These are phyloP conservation scores for Suillus occidentalis DNA, from an alignment of 768 basidiomycete genomes.

Conservation along the genomic window DNA sequence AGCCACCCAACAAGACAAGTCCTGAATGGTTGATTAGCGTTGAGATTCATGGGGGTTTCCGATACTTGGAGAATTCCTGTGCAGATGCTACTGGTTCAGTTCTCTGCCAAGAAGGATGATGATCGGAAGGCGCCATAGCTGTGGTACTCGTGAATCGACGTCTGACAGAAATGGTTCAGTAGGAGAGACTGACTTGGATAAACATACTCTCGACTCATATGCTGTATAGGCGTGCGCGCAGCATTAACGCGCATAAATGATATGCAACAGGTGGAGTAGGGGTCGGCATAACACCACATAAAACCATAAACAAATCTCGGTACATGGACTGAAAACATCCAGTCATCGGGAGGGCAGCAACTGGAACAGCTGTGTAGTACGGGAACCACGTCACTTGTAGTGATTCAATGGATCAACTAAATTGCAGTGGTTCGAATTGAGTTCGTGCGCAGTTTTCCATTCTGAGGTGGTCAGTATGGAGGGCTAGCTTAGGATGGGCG, in stretches of 20 bases:
- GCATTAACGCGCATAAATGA: neutral
- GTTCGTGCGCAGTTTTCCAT: neutral
- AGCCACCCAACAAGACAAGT: neutral
- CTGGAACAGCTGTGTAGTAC: neutral
- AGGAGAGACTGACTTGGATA: neutral
- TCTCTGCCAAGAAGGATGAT: neutral
- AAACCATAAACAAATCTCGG: neutral
- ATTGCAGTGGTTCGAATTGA: neutral
- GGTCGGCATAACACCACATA: neutral
- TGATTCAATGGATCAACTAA: no score
- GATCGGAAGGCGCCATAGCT: neutral
- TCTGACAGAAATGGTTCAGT: neutral
- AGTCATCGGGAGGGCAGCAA: neutral
- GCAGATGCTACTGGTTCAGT: neutral
- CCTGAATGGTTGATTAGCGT: neutral
- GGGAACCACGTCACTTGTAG: neutral
- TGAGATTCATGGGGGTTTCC: neutral
- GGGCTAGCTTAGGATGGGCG: neutral
- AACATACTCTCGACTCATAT: neutral
- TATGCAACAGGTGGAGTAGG: neutral
- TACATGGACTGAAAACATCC: neutral
- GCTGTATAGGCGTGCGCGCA: neutral
- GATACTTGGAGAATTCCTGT: neutral
- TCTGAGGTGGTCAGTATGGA: neutral
- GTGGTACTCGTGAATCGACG: neutral